Evolutionary conservation across 352 stramenopile species (phyloP), one percentile per base, ranked within the genome.

Genomic region (Blastocystis sp.): DNA sequence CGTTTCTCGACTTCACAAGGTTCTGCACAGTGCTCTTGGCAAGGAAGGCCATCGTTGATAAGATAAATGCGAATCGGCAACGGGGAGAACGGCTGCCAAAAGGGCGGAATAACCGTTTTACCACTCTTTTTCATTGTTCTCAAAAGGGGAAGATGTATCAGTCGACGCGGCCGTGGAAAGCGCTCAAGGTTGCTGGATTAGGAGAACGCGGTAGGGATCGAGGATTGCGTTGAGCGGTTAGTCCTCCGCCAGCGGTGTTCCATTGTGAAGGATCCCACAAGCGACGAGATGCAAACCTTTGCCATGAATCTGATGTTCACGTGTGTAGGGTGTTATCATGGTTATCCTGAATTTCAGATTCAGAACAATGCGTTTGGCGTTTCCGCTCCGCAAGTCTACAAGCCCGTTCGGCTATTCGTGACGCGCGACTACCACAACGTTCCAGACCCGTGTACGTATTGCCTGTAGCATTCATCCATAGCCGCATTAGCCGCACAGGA

Each of bases 311-410:
- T 44, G 11, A 81, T 81, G 69, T 81, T 81, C 34, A 81, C 69
- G 0, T 81, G 69, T 49, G 69, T 81, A 81, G 1, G 46, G n/a
- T n/a, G n/a, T n/a, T n/a, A n/a, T n/a, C 24, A 64, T 63, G 0
- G 4, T 27, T 61, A 1, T 9, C 4, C 16, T 27, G 29, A 34
- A 38, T 11, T 32, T 46, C 63, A 81, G 69, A 18, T 81, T 18
- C 69, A 64, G 56, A 81, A 81, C 48, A 81, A 81, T 42, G 75
- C 57, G 6, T 85, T 85, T 38, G 75, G 75, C 3, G 32, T 85
- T 27, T 85, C 75, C 21, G 75, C 75, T 61, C 75, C 75, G 11
- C 75, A 85, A 29, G 11, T 85, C 29, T 76, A 72, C 27, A 48
- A 51, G 16, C 75, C 75, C n/a, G 36, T 85, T 53, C 75, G 75